Conservation (phyloP, 495 filamentous ascomycete species). For the Penicillium arizonense region DNA sequence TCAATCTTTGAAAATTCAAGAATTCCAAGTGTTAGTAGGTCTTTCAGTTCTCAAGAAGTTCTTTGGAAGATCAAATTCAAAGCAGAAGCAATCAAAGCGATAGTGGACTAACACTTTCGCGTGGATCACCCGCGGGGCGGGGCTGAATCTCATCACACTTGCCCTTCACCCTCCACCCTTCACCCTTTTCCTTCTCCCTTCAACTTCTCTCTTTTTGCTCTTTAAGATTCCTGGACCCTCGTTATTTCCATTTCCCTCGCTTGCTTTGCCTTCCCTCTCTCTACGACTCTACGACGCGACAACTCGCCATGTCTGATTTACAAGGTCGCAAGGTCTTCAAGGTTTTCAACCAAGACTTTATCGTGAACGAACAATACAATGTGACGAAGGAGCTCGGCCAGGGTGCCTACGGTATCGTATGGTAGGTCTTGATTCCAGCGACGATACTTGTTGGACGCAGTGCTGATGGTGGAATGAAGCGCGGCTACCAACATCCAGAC, state of each 20-base stretch:
- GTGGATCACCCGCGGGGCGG: slow-evolving; percentile 29
- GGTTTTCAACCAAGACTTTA: slow-evolving; percentile 99
- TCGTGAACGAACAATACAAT: slow-evolving; percentile 96
- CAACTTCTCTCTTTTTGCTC: slow-evolving; percentile 12
- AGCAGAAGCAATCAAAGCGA: not conserved
- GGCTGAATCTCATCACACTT: slow-evolving; percentile 23
- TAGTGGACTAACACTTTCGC: slow-evolving; percentile 1
- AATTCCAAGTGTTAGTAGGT: not conserved
- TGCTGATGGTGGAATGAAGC: slow-evolving; percentile 43
- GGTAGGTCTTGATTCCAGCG: slow-evolving; percentile 54
- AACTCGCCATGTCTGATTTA: slow-evolving; percentile 65
- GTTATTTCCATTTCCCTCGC: not conserved
- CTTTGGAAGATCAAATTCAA: not conserved
- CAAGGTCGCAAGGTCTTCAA: slow-evolving; percentile 95
- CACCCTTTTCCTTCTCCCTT: slow-evolving; percentile 3
- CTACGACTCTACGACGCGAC: not conserved
- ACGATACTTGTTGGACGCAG: slow-evolving; percentile 1
- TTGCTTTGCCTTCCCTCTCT: slow-evolving; percentile 5
- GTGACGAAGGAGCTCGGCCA: slow-evolving; percentile 98
- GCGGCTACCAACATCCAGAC: slow-evolving; percentile 90
- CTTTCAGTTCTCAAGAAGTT: not conserved
- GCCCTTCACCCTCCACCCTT: slow-evolving; percentile 6
- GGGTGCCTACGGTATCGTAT: slow-evolving; percentile 98
- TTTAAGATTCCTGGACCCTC: not conserved
- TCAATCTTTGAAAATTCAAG: not conserved